These are phyloP conservation scores for Coleophoma eucalyptorum DNA, from an alignment of 2,329 filamentous ascomycete genomes.

Conservation along the genomic window DNA sequence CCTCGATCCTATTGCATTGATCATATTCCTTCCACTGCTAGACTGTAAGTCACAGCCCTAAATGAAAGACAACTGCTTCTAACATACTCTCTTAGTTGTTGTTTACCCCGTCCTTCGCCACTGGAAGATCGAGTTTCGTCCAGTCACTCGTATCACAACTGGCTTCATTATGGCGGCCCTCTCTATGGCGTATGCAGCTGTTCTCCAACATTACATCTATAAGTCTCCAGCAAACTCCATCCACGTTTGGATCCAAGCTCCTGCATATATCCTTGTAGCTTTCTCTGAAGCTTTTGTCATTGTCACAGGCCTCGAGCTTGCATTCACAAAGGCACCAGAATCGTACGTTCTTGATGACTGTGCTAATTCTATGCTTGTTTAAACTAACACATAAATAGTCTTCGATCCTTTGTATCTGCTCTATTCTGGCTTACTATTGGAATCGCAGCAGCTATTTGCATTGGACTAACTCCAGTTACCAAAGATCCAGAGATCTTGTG, in stretches of 20 bases:
- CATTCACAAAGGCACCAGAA: slow-evolving; percentile 56
- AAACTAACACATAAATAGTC: too few relatives aligned
- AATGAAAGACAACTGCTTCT: background rate
- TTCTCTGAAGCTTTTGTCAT: slow-evolving; percentile 42
- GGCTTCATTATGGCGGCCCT: slow-evolving; percentile 56
- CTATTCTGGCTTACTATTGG: slow-evolving; percentile 53
- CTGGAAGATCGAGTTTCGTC: slow-evolving; percentile 51
- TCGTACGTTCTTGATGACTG: too few relatives aligned
- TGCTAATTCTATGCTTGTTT: too few relatives aligned
- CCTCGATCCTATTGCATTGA: slow-evolving; percentile 55
- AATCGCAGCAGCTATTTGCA: slow-evolving; percentile 44
- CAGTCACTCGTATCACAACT: slow-evolving; percentile 52
- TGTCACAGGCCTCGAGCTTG: slow-evolving; percentile 55
- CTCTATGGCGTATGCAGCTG: slow-evolving; percentile 51
- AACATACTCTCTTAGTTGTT: slow-evolving; percentile 15
- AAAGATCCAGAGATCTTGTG: slow-evolving; percentile 41
- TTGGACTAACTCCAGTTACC: slow-evolving; percentile 35
- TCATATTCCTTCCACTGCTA: slow-evolving; percentile 51
- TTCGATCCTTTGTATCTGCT: slow-evolving; percentile 52
- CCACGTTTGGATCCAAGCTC: slow-evolving; percentile 42
- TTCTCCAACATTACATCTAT: slow-evolving; percentile 58
- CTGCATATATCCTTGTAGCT: slow-evolving; percentile 42
- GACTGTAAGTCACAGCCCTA: slow-evolving; percentile 26
- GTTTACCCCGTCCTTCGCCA: slow-evolving; percentile 55
- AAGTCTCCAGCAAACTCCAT: slow-evolving; percentile 32